A percentile compares a stretch with the other conserved stretches of the same genome.
Evolutionary conservation across 139 green algal species (phyloP).

Genomic region (Mychonastes homosphaera): DNA sequence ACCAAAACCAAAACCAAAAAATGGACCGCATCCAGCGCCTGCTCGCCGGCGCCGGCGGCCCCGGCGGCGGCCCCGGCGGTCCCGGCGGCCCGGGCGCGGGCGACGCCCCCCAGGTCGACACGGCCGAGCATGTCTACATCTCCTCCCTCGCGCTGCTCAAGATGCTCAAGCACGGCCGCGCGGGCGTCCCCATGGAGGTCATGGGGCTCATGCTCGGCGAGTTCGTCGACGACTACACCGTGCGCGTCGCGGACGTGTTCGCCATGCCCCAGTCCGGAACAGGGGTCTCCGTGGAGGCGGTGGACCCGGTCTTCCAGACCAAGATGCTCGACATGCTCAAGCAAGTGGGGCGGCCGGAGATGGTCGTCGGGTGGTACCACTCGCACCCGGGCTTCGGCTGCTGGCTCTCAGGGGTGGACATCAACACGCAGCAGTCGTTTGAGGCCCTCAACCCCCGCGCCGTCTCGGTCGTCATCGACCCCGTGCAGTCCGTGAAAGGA

Average conservation of each 20-base stretch:
- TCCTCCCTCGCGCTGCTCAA: conserved; percentile 94
- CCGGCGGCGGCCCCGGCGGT: conserved; percentile 9
- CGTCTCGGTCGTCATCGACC: conserved; percentile 95
- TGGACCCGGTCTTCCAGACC: conserved; percentile 98
- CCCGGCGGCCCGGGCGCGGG: too few relatives aligned
- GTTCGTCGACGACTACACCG: conserved; percentile 99
- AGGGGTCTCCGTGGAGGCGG: conserved; percentile 93
- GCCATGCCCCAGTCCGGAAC: conserved; percentile 98
- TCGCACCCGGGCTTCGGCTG: conserved; percentile 97
- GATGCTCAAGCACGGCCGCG: conserved; percentile 98
- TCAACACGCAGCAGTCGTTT: conserved; percentile 99
- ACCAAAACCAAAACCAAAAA: too few relatives aligned
- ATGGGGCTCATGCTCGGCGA: conserved; percentile 99
- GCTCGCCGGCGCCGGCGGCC: conserved; percentile 23
- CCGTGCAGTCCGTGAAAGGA: conserved; percentile 82
- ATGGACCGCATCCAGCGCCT: conserved; percentile 62
- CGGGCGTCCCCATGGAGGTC: conserved; percentile 98
- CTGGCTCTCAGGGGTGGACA: conserved; percentile 99
- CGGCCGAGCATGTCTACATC: conserved; percentile 95
- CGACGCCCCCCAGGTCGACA: conserved; percentile 84
- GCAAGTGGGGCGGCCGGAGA: conserved; percentile 90
- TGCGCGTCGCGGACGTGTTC: conserved; percentile 97
- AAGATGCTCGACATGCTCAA: conserved; percentile 99
- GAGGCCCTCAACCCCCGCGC: conserved; percentile 92
- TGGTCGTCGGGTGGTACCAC: conserved; percentile 99